These are phyloP conservation scores for Boletus sensibilis DNA, from an alignment of 768 basidiomycete genomes.

Conservation along the genomic window DNA sequence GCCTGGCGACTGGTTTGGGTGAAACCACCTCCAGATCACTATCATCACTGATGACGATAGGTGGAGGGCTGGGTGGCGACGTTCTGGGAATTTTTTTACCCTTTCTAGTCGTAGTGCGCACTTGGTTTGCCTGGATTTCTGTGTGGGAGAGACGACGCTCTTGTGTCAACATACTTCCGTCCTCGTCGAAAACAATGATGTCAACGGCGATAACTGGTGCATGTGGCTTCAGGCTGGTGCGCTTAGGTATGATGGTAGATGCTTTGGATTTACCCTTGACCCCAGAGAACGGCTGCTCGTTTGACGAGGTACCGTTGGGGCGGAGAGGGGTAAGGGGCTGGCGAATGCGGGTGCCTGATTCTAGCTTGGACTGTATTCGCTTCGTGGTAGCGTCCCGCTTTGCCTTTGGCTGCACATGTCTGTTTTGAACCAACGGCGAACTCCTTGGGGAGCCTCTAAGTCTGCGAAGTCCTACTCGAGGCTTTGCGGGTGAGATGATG, in stretches of 20 bases:
- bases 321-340: constrained; percentile 42
- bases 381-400: constrained; percentile 12
- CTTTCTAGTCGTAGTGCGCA: constrained; percentile 4
- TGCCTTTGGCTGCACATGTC: constrained; percentile 25
- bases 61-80: constrained; percentile 1
- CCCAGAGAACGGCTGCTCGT: constrained; percentile 25
- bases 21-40: constrained; percentile 31
- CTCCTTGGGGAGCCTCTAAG: constrained; percentile 20
- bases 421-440: constrained; percentile 26
- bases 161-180: constrained; percentile 55
- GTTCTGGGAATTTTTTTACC: constrained; percentile 5
- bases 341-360: constrained; percentile 27
- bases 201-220: constrained; percentile 60
- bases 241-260: constrained; percentile 11
- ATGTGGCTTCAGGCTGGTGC: constrained; percentile 37
- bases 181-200: constrained; percentile 63
- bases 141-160: constrained; percentile 59
- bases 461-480: constrained; percentile 11
- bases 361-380: constrained; percentile 12
- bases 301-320: constrained; percentile 41
- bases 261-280: constrained; percentile 25
- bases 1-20: constrained; percentile 10
- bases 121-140: constrained; percentile 39
- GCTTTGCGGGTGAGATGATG: constrained; percentile 23
- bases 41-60: constrained; percentile 29